A percentile compares a stretch with the other conserved stretches of the same genome.
These are phyloP conservation scores for Phytophthora colocasiae DNA, from an alignment of 352 stramenopile species.

Conservation along the genomic window DNA sequence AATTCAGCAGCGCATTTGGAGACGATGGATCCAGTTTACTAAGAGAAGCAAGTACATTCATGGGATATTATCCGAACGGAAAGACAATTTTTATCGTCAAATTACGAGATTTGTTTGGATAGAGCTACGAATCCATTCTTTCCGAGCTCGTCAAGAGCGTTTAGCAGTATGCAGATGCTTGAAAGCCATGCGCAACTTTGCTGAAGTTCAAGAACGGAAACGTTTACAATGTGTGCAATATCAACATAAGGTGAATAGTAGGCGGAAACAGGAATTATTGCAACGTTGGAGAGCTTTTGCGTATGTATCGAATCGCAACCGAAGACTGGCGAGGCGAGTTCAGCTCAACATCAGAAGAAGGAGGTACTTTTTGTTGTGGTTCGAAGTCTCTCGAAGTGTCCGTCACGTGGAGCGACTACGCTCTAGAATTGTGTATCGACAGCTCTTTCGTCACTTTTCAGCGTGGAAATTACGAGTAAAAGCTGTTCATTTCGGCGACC, in stretches of 20 bases:
- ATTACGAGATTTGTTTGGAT: slow-evolving; percentile 21
- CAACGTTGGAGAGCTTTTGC: slow-evolving; percentile 30
- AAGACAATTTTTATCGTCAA: neutral
- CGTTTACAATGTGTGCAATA: slow-evolving; percentile 4
- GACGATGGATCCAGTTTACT: slow-evolving; percentile 34
- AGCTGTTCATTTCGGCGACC: slow-evolving; percentile 26
- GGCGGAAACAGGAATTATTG: slow-evolving; percentile 19
- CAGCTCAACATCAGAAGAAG: slow-evolving; percentile 32
- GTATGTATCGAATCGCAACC: slow-evolving; percentile 8
- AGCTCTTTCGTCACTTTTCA: slow-evolving; percentile 30
- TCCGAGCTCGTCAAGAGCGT: slow-evolving; percentile 20
- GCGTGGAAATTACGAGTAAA: slow-evolving; percentile 27
- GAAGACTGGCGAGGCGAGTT: slow-evolving; percentile 19
- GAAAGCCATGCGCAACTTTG: slow-evolving; percentile 8
- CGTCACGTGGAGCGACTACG: slow-evolving; percentile 17
- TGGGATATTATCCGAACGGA: slow-evolving; percentile 1
- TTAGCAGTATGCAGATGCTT: slow-evolving; percentile 18
- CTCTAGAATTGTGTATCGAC: slow-evolving; percentile 12
- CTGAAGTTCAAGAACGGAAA: slow-evolving; percentile 12
- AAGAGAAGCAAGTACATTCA: slow-evolving; percentile 16
- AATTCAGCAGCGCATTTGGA: slow-evolving; percentile 37
- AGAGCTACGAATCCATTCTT: slow-evolving; percentile 26
- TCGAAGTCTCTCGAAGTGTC: slow-evolving; percentile 25
- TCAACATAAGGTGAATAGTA: slow-evolving; percentile 2
- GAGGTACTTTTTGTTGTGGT: slow-evolving; percentile 40